Conservation (phyloP, 371 early-diverging fungal species). For the Funneliformis caledonium region DNA sequence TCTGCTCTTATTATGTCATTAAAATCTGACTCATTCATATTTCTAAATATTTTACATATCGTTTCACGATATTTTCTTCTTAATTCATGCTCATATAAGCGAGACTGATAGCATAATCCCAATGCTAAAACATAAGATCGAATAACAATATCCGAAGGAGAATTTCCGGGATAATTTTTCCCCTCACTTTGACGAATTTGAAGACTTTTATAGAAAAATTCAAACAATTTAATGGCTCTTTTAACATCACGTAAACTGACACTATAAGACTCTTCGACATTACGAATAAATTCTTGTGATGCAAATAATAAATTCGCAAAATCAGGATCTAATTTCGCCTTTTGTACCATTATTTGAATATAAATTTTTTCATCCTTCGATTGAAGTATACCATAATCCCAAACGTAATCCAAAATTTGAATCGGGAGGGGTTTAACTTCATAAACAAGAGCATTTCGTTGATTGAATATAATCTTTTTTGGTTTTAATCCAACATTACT, state of each 20-base stretch:
- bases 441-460: slow-evolving; percentile 41
- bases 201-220: slow-evolving; percentile 32
- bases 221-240: slow-evolving; percentile 31
- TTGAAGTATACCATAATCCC: slow-evolving; percentile 41
- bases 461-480: slow-evolving; percentile 26
- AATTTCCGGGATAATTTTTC: not conserved
- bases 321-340: not conserved
- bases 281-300: slow-evolving; percentile 40
- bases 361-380: slow-evolving; percentile 37
- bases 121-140: slow-evolving; percentile 33
- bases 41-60: not conserved
- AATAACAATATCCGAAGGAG: not conserved
- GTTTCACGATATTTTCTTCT: not conserved
- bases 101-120: slow-evolving; percentile 36
- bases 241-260: slow-evolving; percentile 41
- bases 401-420: slow-evolving; percentile 41
- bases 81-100: slow-evolving; percentile 1
- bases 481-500: slow-evolving; percentile 25
- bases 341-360: slow-evolving; percentile 40
- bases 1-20: slow-evolving; percentile 5
- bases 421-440: slow-evolving; percentile 40
- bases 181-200: not conserved
- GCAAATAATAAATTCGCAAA: slow-evolving; percentile 31
- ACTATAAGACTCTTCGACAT: slow-evolving; percentile 33
- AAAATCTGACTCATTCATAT: not conserved